Evolutionary conservation across 2,329 filamentous ascomycete genomes (phyloP).

Genomic region (Calonectria pteridis): DNA sequence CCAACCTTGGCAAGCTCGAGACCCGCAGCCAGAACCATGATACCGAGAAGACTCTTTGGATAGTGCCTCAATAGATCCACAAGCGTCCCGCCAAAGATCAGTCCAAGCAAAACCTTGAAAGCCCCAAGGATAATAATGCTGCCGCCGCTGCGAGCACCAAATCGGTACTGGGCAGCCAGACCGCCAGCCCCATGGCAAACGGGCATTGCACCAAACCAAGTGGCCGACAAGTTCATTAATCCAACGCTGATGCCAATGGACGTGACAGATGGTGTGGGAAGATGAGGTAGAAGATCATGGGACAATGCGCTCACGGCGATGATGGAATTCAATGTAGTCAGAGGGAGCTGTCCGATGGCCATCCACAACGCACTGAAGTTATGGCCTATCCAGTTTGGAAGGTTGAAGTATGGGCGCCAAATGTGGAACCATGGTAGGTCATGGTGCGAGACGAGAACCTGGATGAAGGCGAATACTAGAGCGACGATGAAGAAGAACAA

Average conservation of each 20-base stretch:
- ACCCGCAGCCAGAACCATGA: constrained; percentile 92
- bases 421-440: constrained; percentile 65
- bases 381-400: constrained; percentile 48
- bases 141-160: constrained; percentile 89
- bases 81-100: constrained; percentile 81
- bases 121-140: constrained; percentile 84
- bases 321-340: constrained; percentile 93
- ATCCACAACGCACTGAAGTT: constrained; percentile 58
- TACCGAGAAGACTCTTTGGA: constrained; percentile 80
- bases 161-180: constrained; percentile 89
- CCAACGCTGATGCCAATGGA: constrained; percentile 85
- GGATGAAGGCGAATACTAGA: constrained; percentile 70
- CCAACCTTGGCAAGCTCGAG: constrained; percentile 89
- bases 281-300: constrained; percentile 78
- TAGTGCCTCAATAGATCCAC: constrained; percentile 78
- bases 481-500: constrained; percentile 78
- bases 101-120: constrained; percentile 80
- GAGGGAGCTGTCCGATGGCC: constrained; percentile 88
- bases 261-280: constrained; percentile 78
- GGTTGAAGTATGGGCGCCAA: constrained; percentile 69
- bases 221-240: constrained; percentile 84
- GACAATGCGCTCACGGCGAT: constrained; percentile 88
- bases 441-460: constrained; percentile 48
- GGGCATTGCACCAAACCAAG: constrained; percentile 96
- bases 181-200: constrained; percentile 94